Conservation (phyloP, 768 basidiomycete genomes). For the Russula brevipes region DNA sequence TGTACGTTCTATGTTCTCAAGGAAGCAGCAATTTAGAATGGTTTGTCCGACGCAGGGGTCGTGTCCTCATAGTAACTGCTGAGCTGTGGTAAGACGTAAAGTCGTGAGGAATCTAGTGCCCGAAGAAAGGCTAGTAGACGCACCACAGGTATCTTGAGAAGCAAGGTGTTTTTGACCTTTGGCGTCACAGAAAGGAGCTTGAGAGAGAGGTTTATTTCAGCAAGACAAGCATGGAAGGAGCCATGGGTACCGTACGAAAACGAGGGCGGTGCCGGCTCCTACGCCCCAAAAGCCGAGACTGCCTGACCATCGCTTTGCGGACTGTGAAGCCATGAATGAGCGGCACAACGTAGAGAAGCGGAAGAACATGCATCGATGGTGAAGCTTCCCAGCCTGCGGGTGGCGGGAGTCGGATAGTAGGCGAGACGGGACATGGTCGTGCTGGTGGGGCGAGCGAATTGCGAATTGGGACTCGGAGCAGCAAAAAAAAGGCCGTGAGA, state of each 20-base stretch:
- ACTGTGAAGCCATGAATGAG: conserved; percentile 23
- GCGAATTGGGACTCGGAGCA: background rate
- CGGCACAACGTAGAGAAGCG: background rate
- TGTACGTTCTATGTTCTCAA: conserved; percentile 13
- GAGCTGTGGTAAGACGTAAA: conserved; percentile 41
- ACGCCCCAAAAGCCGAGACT: conserved; percentile 66
- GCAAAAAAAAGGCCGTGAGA: background rate
- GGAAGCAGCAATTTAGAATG: conserved; percentile 49
- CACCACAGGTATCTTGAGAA: conserved; percentile 71
- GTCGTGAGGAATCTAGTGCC: conserved; percentile 2
- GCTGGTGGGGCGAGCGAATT: background rate
- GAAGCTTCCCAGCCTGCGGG: conserved; percentile 21
- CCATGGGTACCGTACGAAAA: conserved; percentile 49
- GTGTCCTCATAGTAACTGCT: conserved; percentile 72
- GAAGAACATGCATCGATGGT: conserved; percentile 26
- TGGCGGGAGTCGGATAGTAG: conserved; percentile 32
- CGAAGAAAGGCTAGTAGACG: conserved; percentile 30
- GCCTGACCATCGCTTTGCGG: conserved; percentile 48
- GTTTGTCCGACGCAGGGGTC: conserved; percentile 76
- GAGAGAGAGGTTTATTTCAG: conserved; percentile 17
- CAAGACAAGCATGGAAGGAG: background rate
- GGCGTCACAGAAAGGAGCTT: conserved; percentile 80
- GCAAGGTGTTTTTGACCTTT: conserved; percentile 69
- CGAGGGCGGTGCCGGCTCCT: conserved; percentile 58
- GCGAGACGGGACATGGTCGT: conserved; percentile 35